Evolutionary conservation across 202 grass and related monocot species (phyloP).

Genomic region (Setaria viridis): DNA sequence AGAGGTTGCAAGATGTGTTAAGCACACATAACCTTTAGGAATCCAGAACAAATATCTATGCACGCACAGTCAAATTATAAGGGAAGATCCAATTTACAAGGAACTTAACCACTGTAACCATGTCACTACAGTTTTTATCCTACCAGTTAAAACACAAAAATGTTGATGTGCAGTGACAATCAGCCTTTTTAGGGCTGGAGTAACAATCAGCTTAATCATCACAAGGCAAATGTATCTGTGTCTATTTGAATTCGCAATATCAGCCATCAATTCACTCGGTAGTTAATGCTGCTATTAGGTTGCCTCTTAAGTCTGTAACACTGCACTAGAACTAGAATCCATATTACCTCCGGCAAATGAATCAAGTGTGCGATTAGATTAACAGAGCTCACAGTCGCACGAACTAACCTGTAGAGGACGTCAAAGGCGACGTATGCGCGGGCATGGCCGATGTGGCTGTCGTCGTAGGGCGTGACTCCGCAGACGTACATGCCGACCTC

Average conservation of each 20-base stretch:
- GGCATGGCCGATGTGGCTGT: slow-evolving; percentile 96
- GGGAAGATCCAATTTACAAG: not conserved
- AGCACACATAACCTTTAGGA: not conserved
- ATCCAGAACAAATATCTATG: not conserved
- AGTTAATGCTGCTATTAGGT: not conserved
- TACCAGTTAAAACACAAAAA: not conserved
- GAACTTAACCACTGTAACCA: not conserved
- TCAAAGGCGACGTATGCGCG: slow-evolving; percentile 93
- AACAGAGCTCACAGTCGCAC: not conserved
- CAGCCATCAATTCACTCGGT: not conserved
- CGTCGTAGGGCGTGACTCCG: slow-evolving; percentile 91
- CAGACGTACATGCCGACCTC: slow-evolving; percentile 97
- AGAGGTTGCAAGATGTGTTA: not conserved
- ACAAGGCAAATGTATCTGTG: not conserved
- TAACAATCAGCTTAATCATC: not conserved
- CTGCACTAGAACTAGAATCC: not conserved
- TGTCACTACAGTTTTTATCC: not conserved
- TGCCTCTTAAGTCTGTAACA: not conserved
- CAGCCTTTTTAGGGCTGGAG: not conserved
- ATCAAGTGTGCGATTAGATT: not conserved
- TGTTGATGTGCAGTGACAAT: not conserved
- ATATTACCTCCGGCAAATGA: not conserved
- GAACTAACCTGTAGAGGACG: slow-evolving; percentile 72
- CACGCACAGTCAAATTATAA: not conserved
- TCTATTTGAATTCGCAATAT: not conserved